Base-by-base conservation (phyloP, 192 early-diverging fungal genomes). In the Blastocladiella britannica region DNA sequence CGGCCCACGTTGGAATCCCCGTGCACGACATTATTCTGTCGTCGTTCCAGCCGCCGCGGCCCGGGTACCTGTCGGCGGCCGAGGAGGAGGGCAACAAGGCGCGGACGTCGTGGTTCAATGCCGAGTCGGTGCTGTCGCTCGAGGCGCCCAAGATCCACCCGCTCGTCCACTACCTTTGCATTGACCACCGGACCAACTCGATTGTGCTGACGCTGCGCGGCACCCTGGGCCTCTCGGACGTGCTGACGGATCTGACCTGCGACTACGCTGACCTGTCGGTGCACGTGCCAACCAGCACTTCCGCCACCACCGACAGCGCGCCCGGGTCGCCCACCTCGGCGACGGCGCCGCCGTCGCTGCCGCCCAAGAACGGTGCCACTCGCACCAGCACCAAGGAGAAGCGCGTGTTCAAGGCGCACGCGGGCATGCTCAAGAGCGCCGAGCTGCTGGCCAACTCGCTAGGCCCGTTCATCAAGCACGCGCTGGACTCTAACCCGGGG, bases 171-270 rank as follows among this genome's bases (percentile, higher is more conserved):
- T 90, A 85, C 64, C 77, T 94, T 37, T 79, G 82, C 26, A 77
- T 87, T 9, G 91, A 94, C 62, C 91, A 92, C 57, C 67, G 72
- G 2, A 73, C 83, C 1, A 65, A 80, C 53, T 65, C 83, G 9
- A 70, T 94, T 2, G 82, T 94, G 0, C 60, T 94, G 22, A 83
- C 87, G 4, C 83, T 88, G 61, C 81, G 91, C 2, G 91, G 91
- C 18, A 94, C 91, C 0, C 70, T 90, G 15, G 86, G 86, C 0
- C 71, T 91, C 30, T 82, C 81, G 0, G 91, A 94, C 59, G 64
- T 91, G n/a, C 67, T 94, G 27, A 83, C 88, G 18, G 91, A 94
- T 66, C 74, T 94, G 57, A 81, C 82, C 37, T 85, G 83, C 52
- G 79, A 82, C 31, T 88, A 88, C 65, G 62, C 70, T 27, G 78